Percentiles rank a stretch among this genome's conserved stretches.
phyloP scores from a whole-genome alignment of 2,329 filamentous ascomycete genomes.

The Thermothelomyces thermophilus region DNA sequence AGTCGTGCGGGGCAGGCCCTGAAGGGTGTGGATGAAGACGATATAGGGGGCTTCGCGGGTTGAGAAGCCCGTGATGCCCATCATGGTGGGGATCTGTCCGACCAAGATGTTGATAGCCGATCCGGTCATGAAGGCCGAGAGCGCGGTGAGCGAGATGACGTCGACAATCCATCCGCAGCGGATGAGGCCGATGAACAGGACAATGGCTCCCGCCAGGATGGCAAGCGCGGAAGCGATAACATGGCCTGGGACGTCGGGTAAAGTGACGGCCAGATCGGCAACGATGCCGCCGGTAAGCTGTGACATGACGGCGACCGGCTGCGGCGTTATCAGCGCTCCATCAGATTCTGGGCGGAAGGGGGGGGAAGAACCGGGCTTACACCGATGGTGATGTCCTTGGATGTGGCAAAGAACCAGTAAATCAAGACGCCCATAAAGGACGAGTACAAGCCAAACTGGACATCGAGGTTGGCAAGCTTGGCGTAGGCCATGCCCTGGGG shows the following conservation, averaged over 20 bases:
- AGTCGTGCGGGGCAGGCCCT: constrained; percentile 57
- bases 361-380: constrained; percentile 42
- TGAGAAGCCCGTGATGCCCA: constrained; percentile 70
- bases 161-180: constrained; percentile 88
- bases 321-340: constrained; percentile 16
- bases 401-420: constrained; percentile 98
- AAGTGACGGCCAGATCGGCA: constrained; percentile 47
- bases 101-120: constrained; percentile 83
- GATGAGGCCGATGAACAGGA: constrained; percentile 70
- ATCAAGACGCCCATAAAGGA: constrained; percentile 93
- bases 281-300: constrained; percentile 83
- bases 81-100: constrained; percentile 73
- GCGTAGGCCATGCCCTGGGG: constrained; percentile 97
- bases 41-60: constrained; percentile 72
- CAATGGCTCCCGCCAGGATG: constrained; percentile 69
- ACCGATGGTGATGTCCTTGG: constrained; percentile 96
- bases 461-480: constrained; percentile 67
- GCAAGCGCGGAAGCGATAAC: constrained; percentile 73
- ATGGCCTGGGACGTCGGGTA: constrained; percentile 54
- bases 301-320: constrained; percentile 94
- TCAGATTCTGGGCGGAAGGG: background rate
- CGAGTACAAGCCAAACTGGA: constrained; percentile 84
- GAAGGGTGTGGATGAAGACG: constrained; percentile 77
- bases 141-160: constrained; percentile 81
- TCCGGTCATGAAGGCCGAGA: constrained; percentile 95